Evolutionary conservation across 106 monocot genomes (phyloP), one percentile per base, ranked within the genome.

Genomic region (Xerophyta viscosa): DNA sequence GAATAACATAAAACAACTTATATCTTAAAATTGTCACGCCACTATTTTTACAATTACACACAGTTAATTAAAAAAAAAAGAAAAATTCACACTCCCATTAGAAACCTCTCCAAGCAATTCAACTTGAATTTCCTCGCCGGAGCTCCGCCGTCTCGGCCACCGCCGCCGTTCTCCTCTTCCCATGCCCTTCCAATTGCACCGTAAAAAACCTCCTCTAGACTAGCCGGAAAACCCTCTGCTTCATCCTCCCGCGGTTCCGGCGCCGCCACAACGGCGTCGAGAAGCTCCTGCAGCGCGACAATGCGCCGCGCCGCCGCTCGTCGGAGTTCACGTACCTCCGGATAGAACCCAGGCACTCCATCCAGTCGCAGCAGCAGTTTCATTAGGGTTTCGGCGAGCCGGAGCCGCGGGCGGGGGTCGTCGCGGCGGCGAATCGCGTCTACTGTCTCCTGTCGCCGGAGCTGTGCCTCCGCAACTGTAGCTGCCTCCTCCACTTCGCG

Each of bases 361-460:
- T 54, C 53, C 9, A 54, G 53, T 8, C 11, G 29, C 27, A 54
- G 53, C 26, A 54, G 31, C 13, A 31, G 30, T 30, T 26, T 29
- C 53, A 54, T 54, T 0, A 54, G 31, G 12, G 17, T n/a, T 30
- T 54, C 53, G 18, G 13, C 2, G 1, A 54, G 1, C 4, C 30
- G 13, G 8, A 20, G 15, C 29, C 53, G 29, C 18, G 29, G 27
- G 0, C 31, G 31, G 0, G 15, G 13, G 31, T 54, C 53, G 14
- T 9, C 24, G 24, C 27, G 51, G 7, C 43, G 8, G 4, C 43
- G 43, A 4, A 54, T 29, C 7, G 53, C 53, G 53, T 54, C 53
- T 12, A 54, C 53, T 15, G 31, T 54, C 11, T 54, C 53, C 31
- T 54, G 53, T 3, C 53, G 53, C 30, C 19, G 31, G 30, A 54